Evolutionary conservation across 768 basidiomycete genomes (phyloP).

Genomic region (Trametes coccinea): DNA sequence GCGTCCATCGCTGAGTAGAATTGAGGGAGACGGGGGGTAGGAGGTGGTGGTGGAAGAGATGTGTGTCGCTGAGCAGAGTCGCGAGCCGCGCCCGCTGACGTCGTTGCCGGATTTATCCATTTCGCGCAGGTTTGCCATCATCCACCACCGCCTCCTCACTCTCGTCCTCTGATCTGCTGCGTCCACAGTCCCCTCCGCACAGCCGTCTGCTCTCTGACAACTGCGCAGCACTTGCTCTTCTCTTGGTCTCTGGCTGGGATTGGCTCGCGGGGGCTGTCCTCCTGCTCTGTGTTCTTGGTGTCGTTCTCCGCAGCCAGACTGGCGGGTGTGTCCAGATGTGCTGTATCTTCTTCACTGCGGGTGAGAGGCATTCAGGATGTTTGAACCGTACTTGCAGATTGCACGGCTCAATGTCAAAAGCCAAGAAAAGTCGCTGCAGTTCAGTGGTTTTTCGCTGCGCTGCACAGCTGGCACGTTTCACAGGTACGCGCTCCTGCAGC

Average conservation of each 20-base stretch:
- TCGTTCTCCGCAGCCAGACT: too few species aligned
- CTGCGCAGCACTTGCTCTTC: neutral
- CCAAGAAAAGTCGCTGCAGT: too few species aligned
- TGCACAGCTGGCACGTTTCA: too few species aligned
- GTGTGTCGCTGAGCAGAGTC: constrained; percentile 1
- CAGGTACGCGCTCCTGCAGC: too few species aligned
- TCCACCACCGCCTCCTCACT: neutral
- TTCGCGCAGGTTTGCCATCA: neutral
- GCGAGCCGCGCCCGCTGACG: constrained; percentile 21
- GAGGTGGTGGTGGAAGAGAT: constrained; percentile 1
- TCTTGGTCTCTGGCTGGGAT: neutral
- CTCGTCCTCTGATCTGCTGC: constrained; percentile 1
- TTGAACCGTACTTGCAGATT: too few species aligned
- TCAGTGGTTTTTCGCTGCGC: too few species aligned
- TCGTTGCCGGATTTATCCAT: constrained; percentile 24
- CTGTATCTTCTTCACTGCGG: too few species aligned
- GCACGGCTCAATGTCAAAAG: too few species aligned
- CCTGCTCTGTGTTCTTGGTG: too few species aligned
- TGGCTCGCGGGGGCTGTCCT: neutral
- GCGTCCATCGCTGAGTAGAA: constrained; percentile 60
- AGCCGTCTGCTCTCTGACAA: neutral
- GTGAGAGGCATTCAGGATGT: too few species aligned
- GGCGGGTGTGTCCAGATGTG: too few species aligned
- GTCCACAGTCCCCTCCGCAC: constrained; percentile 1
- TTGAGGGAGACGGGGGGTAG: neutral